Evolutionary conservation across 176 grass and related monocot species (phyloP).

Genomic region (Musa beccarii): DNA sequence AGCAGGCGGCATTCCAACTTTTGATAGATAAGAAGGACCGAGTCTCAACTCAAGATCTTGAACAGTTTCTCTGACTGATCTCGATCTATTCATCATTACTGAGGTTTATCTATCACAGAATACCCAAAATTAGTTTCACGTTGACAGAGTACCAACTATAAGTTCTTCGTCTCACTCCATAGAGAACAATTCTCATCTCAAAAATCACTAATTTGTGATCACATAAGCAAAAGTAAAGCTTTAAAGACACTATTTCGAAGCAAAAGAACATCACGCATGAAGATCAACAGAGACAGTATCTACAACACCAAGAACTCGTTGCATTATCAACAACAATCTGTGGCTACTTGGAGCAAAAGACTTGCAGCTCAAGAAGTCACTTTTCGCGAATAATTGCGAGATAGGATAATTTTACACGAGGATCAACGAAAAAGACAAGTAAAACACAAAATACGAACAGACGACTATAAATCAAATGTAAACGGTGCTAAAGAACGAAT

Average conservation of each 20-base stretch:
- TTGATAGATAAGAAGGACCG: constrained; percentile 4
- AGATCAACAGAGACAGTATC: not conserved
- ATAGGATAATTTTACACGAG: not conserved
- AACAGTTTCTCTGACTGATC: constrained; percentile 13
- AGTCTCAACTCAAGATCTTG: constrained; percentile 16
- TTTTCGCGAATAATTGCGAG: not conserved
- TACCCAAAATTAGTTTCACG: not conserved
- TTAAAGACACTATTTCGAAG: not conserved
- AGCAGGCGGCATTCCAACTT: constrained; percentile 1
- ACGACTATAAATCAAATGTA: not conserved
- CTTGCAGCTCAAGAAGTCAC: not conserved
- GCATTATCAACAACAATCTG: not conserved
- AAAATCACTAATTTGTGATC: not conserved
- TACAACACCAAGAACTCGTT: not conserved
- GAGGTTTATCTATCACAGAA: not conserved
- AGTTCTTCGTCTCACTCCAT: not conserved
- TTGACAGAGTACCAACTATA: not conserved
- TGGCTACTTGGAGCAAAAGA: not conserved
- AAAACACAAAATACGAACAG: not conserved
- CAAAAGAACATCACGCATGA: not conserved
- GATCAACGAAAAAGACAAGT: not conserved
- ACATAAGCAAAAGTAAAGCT: not conserved
- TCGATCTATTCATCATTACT: not conserved
- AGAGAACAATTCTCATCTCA: not conserved
- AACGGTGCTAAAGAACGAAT: not conserved